Evolutionary conservation across 352 stramenopile genomes (phyloP), one percentile per base, ranked within the genome.

Genomic region (Phytopythium ostracodes): DNA sequence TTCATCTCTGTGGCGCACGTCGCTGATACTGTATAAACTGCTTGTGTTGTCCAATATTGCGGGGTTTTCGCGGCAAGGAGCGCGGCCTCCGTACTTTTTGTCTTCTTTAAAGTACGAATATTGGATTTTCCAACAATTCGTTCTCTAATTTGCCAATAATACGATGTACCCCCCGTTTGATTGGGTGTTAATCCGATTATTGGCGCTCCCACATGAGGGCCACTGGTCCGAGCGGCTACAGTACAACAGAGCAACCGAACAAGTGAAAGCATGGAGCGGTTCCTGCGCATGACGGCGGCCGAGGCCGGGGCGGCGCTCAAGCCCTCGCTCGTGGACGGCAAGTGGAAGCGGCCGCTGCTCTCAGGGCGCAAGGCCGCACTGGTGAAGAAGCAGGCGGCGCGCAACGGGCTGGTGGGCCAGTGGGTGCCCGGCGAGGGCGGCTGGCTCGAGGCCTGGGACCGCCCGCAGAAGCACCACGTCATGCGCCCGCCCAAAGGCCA

Each of bases 281-380:
- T 95, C 68, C 75, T 93, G 36, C 81, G 81, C 68, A 70, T 95
- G 68, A 82, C 73, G 57, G 82, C 79, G 57, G 67, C 64, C 50
- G 84, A 93, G 71, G 86, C 84, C 59, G 79, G 87, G 62, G 81
- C 80, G 49, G 86, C 86, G 43, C 87, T 95, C 74, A 90, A 90
- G 70, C 86, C 86, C 36, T 68, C 73, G 65, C 62, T 95, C 27
- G 76, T 93, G 59, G 79, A 91, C 29, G 86, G 84, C 60, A 92
- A 92, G 71, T 95, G 86, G 86, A 89, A 91, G 70, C 84, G 92
- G 60, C 84, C 86, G 55, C 59, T 89, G 62, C 76, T 95, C 43
- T 90, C 86, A 17, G 72, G 81, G n/a, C 86, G 86, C 43, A 91
- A 92, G 72, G 68, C 89, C 44, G 86, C 84, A 29, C 77, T 90